Conservation (phyloP, 768 basidiomycete genomes). For the Cyclocybe cylindracea region DNA sequence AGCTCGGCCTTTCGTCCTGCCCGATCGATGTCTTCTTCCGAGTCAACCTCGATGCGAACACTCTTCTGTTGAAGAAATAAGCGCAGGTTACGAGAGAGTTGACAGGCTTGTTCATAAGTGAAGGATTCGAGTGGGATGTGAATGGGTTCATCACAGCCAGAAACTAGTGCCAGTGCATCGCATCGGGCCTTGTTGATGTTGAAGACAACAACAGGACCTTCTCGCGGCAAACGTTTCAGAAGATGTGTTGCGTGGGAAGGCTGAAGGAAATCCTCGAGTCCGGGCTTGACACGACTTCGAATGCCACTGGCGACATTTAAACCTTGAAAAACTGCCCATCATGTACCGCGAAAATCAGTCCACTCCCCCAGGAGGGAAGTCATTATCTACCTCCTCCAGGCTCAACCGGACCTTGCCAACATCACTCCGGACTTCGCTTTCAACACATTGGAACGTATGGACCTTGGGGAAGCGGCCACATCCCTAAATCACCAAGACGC, state of each 20-base stretch:
- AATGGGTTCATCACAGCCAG: neutral
- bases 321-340: too few species aligned
- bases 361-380: too few species aligned
- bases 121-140: conserved; percentile 12
- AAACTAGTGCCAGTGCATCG: conserved; percentile 7
- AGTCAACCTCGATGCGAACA: neutral
- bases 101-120: conserved; percentile 8
- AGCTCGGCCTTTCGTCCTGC: neutral
- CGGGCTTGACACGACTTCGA: conserved; percentile 5
- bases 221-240: neutral
- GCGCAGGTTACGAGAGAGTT: neutral
- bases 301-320: too few species aligned
- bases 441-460: too few species aligned
- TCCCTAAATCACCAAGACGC: too few species aligned
- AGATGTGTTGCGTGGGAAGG: conserved; percentile 5
- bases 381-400: too few species aligned
- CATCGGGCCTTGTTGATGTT: conserved; percentile 9
- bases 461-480: too few species aligned
- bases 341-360: too few species aligned
- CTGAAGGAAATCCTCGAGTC: conserved; percentile 16
- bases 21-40: neutral
- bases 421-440: too few species aligned
- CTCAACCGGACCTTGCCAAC: too few species aligned
- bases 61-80: conserved; percentile 6
- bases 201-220: conserved; percentile 9